Evolutionary conservation across 2,329 filamentous ascomycete species (phyloP).

Genomic region (Xylaria sp.): DNA sequence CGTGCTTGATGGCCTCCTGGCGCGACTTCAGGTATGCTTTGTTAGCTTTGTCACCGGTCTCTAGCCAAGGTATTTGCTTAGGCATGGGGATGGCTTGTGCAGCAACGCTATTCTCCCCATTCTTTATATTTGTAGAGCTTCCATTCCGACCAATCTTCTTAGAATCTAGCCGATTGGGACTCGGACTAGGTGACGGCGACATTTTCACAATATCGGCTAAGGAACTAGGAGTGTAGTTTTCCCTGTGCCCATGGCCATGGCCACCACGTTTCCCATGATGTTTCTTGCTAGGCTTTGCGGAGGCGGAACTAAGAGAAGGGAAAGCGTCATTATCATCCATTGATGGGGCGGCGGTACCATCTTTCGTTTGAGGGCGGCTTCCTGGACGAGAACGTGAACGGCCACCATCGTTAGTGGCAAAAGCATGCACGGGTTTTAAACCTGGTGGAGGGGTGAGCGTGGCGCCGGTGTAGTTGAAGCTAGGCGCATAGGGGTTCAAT

Average conservation of each 20-base stretch:
- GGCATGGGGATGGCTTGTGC: conserved; percentile 87
- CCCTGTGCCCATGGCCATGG: conserved; percentile 77
- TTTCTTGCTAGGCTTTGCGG: conserved; percentile 83
- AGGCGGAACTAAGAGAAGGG: conserved; percentile 83
- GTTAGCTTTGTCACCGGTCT: conserved; percentile 91
- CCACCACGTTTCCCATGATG: conserved; percentile 92
- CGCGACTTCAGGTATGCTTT: conserved; percentile 95
- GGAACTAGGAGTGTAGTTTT: conserved; percentile 76
- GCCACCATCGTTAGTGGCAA: conserved; percentile 65
- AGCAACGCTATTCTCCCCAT: conserved; percentile 81
- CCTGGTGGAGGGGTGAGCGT: conserved; percentile 75
- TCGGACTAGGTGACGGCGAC: conserved; percentile 83
- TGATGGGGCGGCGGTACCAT: conserved; percentile 75
- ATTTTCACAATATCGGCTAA: conserved; percentile 95
- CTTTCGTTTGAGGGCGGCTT: conserved; percentile 77
- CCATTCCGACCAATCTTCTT: conserved; percentile 72
- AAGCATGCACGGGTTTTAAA: conserved; percentile 70
- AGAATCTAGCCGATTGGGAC: conserved; percentile 66
- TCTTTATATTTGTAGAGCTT: conserved; percentile 71
- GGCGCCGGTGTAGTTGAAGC: conserved; percentile 64
- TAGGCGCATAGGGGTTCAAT: conserved; percentile 62
- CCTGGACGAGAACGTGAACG: conserved; percentile 83
- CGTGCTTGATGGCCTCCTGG: conserved; percentile 96
- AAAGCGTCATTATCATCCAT: conserved; percentile 97
- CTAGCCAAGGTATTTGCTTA: conserved; percentile 94